A percentile compares a stretch with the other conserved stretches of the same genome.
Conservation (phyloP, 257 asterid genomes). For the Ilex asprella region DNA sequence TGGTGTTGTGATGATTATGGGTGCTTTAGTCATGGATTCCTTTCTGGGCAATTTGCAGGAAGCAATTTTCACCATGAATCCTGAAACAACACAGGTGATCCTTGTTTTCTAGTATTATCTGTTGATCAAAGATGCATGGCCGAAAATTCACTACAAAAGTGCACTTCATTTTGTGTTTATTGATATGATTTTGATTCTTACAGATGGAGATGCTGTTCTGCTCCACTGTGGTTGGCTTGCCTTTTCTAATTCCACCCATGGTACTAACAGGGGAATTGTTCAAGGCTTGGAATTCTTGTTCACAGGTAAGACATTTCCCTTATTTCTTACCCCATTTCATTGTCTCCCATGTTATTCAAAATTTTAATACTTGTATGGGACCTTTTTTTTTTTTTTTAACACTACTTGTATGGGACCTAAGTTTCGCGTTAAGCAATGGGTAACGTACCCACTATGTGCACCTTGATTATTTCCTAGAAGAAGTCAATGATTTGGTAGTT, state of each 20-base stretch:
- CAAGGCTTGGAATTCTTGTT: slow-evolving; percentile 72
- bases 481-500: not conserved
- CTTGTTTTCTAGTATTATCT: not conserved
- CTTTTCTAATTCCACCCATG: slow-evolving; percentile 73
- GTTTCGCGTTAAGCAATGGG: not conserved
- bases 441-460: not conserved
- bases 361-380: too few relatives aligned
- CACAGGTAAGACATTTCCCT: slow-evolving; percentile 33
- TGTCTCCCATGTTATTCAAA: not conserved
- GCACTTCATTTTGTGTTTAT: slow-evolving; percentile 1
- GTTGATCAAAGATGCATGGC: too few relatives aligned
- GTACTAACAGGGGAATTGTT: slow-evolving; percentile 68
- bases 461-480: not conserved
- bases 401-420: too few relatives aligned
- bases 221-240: slow-evolving; percentile 76
- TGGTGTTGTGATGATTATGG: slow-evolving; percentile 71
- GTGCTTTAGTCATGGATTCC: slow-evolving; percentile 85
- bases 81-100: slow-evolving; percentile 81
- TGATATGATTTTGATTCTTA: not conserved
- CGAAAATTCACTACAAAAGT: not conserved
- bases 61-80: slow-evolving; percentile 80
- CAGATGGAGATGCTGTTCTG: slow-evolving; percentile 91
- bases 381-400: too few relatives aligned
- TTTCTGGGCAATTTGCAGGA: slow-evolving; percentile 90
- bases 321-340: not conserved